These are phyloP conservation scores for Euphorbia lathyris DNA, from an alignment of 345 rosid genomes.

Conservation along the genomic window DNA sequence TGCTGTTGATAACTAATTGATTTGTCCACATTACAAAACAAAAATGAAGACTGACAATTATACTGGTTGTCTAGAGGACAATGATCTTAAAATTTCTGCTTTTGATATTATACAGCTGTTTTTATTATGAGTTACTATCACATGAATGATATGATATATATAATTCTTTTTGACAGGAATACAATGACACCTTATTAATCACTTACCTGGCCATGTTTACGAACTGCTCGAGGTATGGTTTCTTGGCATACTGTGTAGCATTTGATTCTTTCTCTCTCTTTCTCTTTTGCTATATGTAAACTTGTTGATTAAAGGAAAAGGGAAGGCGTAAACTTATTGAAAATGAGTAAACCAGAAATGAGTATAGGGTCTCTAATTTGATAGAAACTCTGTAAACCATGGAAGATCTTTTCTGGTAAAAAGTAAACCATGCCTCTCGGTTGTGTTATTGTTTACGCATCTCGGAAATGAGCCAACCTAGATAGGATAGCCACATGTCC, in stretches of 20 bases:
- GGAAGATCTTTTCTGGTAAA: not conserved
- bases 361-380: too few species aligned
- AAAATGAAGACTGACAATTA: not conserved
- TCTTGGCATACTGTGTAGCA: not conserved
- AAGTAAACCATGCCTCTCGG: not conserved
- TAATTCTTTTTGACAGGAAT: constrained; percentile 51
- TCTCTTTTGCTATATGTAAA: not conserved
- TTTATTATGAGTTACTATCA: not conserved
- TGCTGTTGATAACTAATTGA: not conserved
- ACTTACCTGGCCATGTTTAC: constrained; percentile 91
- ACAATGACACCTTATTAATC: constrained; percentile 80
- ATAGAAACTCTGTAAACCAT: not conserved
- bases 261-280: not conserved
- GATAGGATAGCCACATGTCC: not conserved
- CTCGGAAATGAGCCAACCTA: not conserved
- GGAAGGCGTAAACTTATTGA: constrained; percentile 1
- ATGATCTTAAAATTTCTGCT: not conserved
- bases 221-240: constrained; percentile 76
- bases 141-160: not conserved
- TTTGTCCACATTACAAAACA: not conserved
- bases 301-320: not conserved
- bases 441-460: not conserved
- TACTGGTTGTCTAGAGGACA: not conserved
- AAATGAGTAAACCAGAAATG: not conserved
- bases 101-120: not conserved